Conservation (phyloP, 163 green algal species). For the Scenedesmus sp. region DNA sequence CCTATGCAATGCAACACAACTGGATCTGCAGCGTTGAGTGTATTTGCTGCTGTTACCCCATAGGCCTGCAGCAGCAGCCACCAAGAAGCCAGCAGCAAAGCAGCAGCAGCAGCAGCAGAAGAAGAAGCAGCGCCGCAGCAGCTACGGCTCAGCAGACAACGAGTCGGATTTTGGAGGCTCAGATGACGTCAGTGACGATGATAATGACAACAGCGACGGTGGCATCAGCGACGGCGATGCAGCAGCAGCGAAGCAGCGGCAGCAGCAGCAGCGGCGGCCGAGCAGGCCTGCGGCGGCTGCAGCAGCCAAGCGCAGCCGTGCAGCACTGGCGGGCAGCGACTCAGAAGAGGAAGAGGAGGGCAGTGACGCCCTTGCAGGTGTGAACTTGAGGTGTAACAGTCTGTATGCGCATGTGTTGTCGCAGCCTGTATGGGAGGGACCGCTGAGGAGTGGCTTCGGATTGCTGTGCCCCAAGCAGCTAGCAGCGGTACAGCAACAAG, state of each 20-base stretch:
- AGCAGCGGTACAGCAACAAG: neutral
- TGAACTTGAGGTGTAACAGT: neutral
- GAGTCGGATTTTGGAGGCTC: neutral
- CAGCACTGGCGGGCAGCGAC: neutral
- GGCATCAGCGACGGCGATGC: neutral
- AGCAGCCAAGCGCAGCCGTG: constrained; percentile 30
- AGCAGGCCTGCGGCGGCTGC: neutral
- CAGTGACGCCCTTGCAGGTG: neutral
- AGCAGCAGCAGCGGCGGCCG: constrained; percentile 17
- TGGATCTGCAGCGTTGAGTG: no score
- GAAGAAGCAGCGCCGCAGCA: constrained; percentile 4
- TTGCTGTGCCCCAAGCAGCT: no score
- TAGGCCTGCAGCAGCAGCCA: constrained; percentile 25
- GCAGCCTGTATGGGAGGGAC: no score
- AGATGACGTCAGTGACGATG: neutral
- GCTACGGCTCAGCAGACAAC: neutral
- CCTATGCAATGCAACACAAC: neutral
- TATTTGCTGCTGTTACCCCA: neutral
- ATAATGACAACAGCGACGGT: neutral
- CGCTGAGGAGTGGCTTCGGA: no score
- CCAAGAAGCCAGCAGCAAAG: neutral
- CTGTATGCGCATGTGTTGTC: neutral
- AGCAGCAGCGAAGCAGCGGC: constrained; percentile 17
- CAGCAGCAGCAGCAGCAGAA: neutral
- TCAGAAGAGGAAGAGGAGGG: constrained; percentile 1